Percentiles rank a stretch among this genome's conserved stretches.
Evolutionary conservation across 2,329 filamentous ascomycete genomes (phyloP).

Genomic region (Fusarium algeriense): DNA sequence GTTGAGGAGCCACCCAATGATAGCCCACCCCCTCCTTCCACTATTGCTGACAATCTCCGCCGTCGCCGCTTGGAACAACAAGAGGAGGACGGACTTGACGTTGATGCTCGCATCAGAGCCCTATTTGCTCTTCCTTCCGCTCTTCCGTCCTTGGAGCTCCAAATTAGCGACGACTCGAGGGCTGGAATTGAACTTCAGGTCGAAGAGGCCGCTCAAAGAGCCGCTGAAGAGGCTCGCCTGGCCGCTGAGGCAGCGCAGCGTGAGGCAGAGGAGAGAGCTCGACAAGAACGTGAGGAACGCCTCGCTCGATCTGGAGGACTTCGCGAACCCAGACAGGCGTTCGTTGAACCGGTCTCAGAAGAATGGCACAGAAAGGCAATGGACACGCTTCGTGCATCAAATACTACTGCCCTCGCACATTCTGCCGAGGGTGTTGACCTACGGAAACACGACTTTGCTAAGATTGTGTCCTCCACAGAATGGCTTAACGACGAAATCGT

Average conservation of each 20-base stretch:
- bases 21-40: neutral
- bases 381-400: conserved; percentile 52
- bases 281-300: conserved; percentile 45
- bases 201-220: conserved; percentile 41
- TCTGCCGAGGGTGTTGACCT: conserved; percentile 65
- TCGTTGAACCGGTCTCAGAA: conserved; percentile 48
- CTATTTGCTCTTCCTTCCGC: conserved; percentile 46
- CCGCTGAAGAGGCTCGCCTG: conserved; percentile 46
- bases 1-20: conserved; percentile 8
- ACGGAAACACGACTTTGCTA: conserved; percentile 70
- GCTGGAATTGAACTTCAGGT: conserved; percentile 44
- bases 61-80: conserved; percentile 21
- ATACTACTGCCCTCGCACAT: conserved; percentile 55
- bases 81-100: conserved; percentile 23
- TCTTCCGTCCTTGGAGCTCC: conserved; percentile 44
- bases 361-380: conserved; percentile 46
- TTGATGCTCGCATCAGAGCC: conserved; percentile 42
- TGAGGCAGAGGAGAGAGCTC: conserved; percentile 42
- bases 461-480: conserved; percentile 64
- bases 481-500: conserved; percentile 86
- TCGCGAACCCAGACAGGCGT: conserved; percentile 45
- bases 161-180: conserved; percentile 49
- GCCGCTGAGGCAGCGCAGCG: conserved; percentile 44
- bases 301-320: conserved; percentile 50
- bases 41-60: conserved; percentile 2